Base-by-base conservation (phyloP, 345 rosid species). In the Crucihimalaya himalaica region DNA sequence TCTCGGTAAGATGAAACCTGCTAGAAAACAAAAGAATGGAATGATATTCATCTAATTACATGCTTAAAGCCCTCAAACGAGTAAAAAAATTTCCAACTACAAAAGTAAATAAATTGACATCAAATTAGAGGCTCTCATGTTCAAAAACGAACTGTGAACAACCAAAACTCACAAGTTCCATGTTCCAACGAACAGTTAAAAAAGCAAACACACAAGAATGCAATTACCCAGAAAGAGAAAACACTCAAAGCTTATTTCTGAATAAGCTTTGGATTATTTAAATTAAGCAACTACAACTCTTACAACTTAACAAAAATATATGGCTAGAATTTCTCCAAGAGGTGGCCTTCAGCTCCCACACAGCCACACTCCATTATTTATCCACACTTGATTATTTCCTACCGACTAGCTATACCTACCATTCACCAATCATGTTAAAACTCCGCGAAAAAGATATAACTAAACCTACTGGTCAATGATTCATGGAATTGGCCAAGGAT, bases 1-100 rank as follows among this genome's bases (percentile, higher is more conserved):
- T 92, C 99, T 27, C 99, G 84, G 80, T 90, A 95, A 63, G 99
- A 95, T 15, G 96, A 90, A 55, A 92, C 86, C 99, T 95, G 94
- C 77, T 67, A 75, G 47, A 61, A 70, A 81, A 42, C 10, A 58
- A 48, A 85, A 76, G 40, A 70, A 66, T 8, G 45, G 12, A 46
- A 76, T 60, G 63, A 75, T 31, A 61, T 1, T 31, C 52, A 75
- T 51, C 54, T 39, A 29, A 28, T 12, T 15, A 51, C 55, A 48
- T 4, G 52, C 52, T 65, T 27, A 39, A 23, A 39, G 34, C 37
- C 46, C 27, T 20, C 60, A 58, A 50, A 37, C 19, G 9, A 52
- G 13, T 35, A 40, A 37, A 3, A 5, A 2, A 10, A 5, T 19
- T 29, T 35, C 21, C 15, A 54, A 20, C 45, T 27, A 35, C 11